Evolutionary conservation across 169 alveolate species (phyloP), one percentile per base, ranked within the genome.

Genomic region (Cryptosporidium tyzzeri): DNA sequence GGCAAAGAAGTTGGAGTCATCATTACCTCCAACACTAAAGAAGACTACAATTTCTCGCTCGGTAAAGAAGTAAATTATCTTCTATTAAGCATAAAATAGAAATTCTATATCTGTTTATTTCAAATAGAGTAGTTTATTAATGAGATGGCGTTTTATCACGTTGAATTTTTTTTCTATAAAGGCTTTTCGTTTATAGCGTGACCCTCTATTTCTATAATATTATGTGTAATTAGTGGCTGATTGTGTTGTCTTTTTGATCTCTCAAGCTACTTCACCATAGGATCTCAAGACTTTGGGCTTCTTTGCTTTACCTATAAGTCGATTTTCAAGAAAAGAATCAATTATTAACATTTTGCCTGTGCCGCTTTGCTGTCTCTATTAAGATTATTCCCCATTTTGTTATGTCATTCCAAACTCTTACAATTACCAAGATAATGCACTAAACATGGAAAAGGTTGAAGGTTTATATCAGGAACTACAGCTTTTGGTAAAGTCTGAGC

Each of bases 1-100:
- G 96, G 99, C 99, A 35, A 96, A 95, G 84, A 96, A 96, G 86
- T 92, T 97, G 62, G 98, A 96, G 94, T 91, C 94, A 48, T 94
- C 97, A 21, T 86, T 96, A 53, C 97, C 97, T 18, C 97, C 97
- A 37, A 69, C 94, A 69, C 92, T 93, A 6, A 91, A 92, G 71
- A 91, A 92, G 70, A 70, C 69, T 23, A 61, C 61, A 6, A 50
- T 75, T 75, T 31, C 71, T 26, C 71, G 86, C 31, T 75, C 86
- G 0, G 73, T 53, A 10, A 75, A 75, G 86, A 75, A 75, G 59
- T 75, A 37, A 75, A 12, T 21, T 55, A 26, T 55, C 31, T 55
- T 55, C 35, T 7, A 23, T 21, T 55, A 37, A 55, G 26, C 67
- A 55, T 55, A 55, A 23, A 55, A 12, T 55, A 10, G 18, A 55